Evolutionary conservation across 2,329 filamentous ascomycete species (phyloP).

Genomic region (Xylariaceae sp.): DNA sequence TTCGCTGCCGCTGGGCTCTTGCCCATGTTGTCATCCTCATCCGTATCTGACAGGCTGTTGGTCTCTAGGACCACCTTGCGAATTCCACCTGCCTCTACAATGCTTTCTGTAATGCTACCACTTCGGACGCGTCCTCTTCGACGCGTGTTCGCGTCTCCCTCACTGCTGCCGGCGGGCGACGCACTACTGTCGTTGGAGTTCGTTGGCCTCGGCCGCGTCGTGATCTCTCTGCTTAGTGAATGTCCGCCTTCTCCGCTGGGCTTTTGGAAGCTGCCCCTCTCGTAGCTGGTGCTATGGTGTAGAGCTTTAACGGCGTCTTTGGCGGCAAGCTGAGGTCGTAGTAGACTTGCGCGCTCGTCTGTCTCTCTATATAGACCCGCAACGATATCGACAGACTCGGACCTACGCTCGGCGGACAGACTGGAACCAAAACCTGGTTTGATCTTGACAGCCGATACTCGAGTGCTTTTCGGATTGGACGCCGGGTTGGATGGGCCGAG

Average conservation of each 20-base stretch:
- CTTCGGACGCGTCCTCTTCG: constrained; percentile 50
- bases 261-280: constrained; percentile 21
- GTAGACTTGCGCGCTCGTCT: constrained; percentile 40
- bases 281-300: constrained; percentile 46
- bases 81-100: constrained; percentile 65
- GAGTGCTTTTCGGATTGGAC: constrained; percentile 56
- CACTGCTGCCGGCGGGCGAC: constrained; percentile 22
- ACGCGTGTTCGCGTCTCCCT: constrained; percentile 17
- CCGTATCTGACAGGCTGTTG: constrained; percentile 44
- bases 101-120: constrained; percentile 70
- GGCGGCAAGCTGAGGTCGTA: constrained; percentile 49
- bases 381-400: constrained; percentile 21
- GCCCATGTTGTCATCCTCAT: constrained; percentile 10
- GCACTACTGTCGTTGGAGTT: constrained; percentile 18
- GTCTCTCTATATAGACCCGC: constrained; percentile 24
- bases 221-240: constrained; percentile 14
- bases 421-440: constrained; percentile 41
- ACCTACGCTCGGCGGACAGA: constrained; percentile 17
- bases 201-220: constrained; percentile 17
- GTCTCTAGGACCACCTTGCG: constrained; percentile 69
- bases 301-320: constrained; percentile 62
- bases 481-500: constrained; percentile 64
- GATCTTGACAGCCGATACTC: constrained; percentile 60
- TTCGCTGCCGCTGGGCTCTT: background rate
- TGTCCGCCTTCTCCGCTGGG: constrained; percentile 13